Evolutionary conservation across 352 stramenopile genomes (phyloP), one percentile per base, ranked within the genome.

Genomic region (Phytophthora tubulina): DNA sequence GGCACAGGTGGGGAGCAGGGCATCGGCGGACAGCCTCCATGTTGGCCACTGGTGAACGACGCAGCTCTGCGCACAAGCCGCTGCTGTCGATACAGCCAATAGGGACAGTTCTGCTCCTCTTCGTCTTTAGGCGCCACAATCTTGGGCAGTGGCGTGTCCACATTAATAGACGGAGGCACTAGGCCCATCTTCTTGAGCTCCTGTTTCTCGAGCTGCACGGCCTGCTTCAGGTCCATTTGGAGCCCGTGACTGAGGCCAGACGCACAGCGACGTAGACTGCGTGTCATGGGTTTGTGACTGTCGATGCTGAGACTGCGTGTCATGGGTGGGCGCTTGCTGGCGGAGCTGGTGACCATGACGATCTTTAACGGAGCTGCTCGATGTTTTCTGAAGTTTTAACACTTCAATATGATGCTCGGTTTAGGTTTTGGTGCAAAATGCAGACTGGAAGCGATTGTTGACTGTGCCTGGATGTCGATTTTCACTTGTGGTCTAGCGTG

Each of bases 1-100:
- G 80, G 74, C 33, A 90, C 75, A 6, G 82, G 82, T 13, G 82
- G 80, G 8, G 82, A 90, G 65, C 80, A 88, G 4, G 78, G 72
- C 48, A 79, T 62, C 15, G 68, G 54, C 31, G 39, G 46, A 1
- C 21, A 27, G 21, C 21, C 21, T 2, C 21, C 2, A 27, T 1
- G 1, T 3, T 70, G 45, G 2, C 69, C 63, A 27, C 33, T 73
- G 11, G 68, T 76, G 42, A 86, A 82, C 13, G 74, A 86, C 36
- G 77, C 65, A 4, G 79, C 64, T 53, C 72, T 73, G 27, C 72
- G 73, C 4, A 62, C 65, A 8, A 66, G 53, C 6, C 50, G 51
- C 33, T 77, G 69, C 46, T 73, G 70, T 4, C 36, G 56, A 53
- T 72, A 70, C 4, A 75, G 36, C 68, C 73, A 77, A 31, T 70